Conservation (phyloP, 2,329 filamentous ascomycete genomes). For the Trichoderma sp. region DNA sequence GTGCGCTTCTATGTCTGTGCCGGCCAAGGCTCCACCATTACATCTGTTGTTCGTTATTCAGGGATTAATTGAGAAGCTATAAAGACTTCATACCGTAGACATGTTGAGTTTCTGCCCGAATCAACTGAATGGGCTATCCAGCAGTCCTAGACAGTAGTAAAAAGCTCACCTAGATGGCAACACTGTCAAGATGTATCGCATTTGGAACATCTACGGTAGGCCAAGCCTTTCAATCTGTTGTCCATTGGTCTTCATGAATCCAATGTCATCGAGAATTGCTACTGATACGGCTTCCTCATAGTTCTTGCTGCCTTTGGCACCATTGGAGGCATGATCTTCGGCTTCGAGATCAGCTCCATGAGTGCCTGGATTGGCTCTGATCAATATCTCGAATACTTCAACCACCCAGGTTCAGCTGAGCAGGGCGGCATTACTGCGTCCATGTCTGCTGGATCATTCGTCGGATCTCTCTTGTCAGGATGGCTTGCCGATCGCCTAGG, state of each 20-base stretch:
- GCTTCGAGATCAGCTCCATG: constrained; percentile 20
- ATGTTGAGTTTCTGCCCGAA: neutral
- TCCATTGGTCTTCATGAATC: too few relatives aligned
- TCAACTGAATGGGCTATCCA: neutral
- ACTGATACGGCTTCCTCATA: neutral
- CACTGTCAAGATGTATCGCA: constrained; percentile 5
- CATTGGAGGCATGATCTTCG: constrained; percentile 15
- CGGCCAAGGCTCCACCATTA: constrained; percentile 8
- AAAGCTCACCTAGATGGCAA: neutral
- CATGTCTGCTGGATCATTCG: constrained; percentile 3
- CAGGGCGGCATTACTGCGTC: constrained; percentile 9
- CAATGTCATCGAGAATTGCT: neutral
- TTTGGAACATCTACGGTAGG: constrained; percentile 20
- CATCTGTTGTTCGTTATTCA: neutral
- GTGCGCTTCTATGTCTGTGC: constrained; percentile 1
- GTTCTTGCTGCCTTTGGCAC: constrained; percentile 12
- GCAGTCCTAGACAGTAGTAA: neutral
- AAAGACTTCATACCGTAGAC: neutral
- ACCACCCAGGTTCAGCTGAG: neutral
- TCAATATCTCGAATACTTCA: neutral
- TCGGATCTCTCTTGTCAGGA: neutral
- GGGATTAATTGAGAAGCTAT: neutral
- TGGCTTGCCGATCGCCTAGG: neutral
- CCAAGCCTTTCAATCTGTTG: neutral
- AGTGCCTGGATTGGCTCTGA: constrained; percentile 14